Evolutionary conservation across 345 rosid species (phyloP).

Genomic region (Crucihimalaya himalaica): DNA sequence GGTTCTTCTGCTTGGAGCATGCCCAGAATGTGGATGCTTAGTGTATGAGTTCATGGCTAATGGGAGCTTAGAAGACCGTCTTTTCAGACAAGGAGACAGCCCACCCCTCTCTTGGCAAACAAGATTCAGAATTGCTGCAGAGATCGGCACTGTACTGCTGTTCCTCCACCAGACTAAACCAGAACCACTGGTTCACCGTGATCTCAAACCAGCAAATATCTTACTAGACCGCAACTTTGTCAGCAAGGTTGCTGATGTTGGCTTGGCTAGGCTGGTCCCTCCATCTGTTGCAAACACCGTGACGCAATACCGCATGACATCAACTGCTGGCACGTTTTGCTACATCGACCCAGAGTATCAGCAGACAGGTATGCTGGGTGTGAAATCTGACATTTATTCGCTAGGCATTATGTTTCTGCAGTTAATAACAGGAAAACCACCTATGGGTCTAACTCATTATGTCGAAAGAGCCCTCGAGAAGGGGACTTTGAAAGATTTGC

Average conservation of each 20-base stretch:
- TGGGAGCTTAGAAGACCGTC: constrained; percentile 89
- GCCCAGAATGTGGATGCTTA: constrained; percentile 87
- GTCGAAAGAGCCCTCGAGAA: constrained; percentile 62
- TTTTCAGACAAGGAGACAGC: constrained; percentile 59
- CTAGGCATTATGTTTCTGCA: constrained; percentile 81
- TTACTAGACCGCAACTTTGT: constrained; percentile 80
- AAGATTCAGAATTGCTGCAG: constrained; percentile 80
- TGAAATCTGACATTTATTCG: constrained; percentile 80
- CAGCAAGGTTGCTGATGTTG: constrained; percentile 91
- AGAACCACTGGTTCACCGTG: constrained; percentile 89
- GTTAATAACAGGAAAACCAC: constrained; percentile 67
- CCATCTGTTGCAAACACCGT: constrained; percentile 74
- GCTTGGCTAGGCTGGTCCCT: constrained; percentile 87
- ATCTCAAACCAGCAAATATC: constrained; percentile 84
- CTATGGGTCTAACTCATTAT: constrained; percentile 83
- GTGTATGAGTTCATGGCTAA: constrained; percentile 92
- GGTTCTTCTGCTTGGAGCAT: constrained; percentile 91
- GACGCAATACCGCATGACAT: constrained; percentile 85
- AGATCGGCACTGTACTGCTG: constrained; percentile 72
- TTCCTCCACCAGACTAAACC: constrained; percentile 93
- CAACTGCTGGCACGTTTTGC: constrained; percentile 91
- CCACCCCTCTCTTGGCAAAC: constrained; percentile 78
- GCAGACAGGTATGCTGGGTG: constrained; percentile 88
- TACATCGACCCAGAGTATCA: constrained; percentile 94
- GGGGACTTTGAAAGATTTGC: constrained; percentile 53